Evolutionary conservation across 768 basidiomycete genomes (phyloP).

Genomic region (Symmetrospora coprosmae): DNA sequence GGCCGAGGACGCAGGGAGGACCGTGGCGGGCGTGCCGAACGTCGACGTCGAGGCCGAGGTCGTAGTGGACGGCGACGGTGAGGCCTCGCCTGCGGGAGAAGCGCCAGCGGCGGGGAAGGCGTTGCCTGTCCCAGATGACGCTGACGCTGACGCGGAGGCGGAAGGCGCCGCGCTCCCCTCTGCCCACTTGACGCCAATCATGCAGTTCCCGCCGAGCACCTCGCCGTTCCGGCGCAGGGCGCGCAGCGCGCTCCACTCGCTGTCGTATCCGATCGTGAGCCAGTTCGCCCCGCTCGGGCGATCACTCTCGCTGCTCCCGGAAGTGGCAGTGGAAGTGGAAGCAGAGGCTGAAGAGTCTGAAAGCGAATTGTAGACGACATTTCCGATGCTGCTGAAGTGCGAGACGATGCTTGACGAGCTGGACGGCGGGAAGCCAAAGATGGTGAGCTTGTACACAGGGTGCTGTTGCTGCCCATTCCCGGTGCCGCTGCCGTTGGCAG

Average conservation of each 20-base stretch:
- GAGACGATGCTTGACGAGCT: slow-evolving; percentile 46
- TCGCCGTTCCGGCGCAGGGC: slow-evolving; percentile 75
- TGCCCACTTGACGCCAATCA: slow-evolving; percentile 76
- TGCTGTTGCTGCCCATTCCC: too few species aligned
- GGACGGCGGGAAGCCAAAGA: slow-evolving; percentile 80
- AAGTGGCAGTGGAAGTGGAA: background rate
- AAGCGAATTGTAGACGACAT: slow-evolving; percentile 52
- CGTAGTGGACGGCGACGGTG: slow-evolving; percentile 23
- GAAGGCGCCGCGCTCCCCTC: slow-evolving; percentile 32
- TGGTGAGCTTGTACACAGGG: slow-evolving; percentile 44
- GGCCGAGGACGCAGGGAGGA: slow-evolving; percentile 7
- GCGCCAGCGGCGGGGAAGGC: background rate
- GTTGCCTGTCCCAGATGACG: background rate
- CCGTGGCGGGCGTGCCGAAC: slow-evolving; percentile 2
- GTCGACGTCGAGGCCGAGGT: slow-evolving; percentile 11
- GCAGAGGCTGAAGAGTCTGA: too few species aligned
- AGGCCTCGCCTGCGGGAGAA: background rate
- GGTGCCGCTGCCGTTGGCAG: slow-evolving; percentile 9
- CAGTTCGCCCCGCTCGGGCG: slow-evolving; percentile 59
- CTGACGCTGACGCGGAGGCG: background rate
- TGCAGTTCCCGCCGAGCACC: slow-evolving; percentile 50
- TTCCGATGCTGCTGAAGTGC: slow-evolving; percentile 43
- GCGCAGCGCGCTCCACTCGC: slow-evolving; percentile 58
- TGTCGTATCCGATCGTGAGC: slow-evolving; percentile 61
- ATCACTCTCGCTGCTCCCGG: slow-evolving; percentile 32